These are phyloP conservation scores for Discostella stelligeroides DNA, from an alignment of 108 stramenopile genomes.

Conservation along the genomic window DNA sequence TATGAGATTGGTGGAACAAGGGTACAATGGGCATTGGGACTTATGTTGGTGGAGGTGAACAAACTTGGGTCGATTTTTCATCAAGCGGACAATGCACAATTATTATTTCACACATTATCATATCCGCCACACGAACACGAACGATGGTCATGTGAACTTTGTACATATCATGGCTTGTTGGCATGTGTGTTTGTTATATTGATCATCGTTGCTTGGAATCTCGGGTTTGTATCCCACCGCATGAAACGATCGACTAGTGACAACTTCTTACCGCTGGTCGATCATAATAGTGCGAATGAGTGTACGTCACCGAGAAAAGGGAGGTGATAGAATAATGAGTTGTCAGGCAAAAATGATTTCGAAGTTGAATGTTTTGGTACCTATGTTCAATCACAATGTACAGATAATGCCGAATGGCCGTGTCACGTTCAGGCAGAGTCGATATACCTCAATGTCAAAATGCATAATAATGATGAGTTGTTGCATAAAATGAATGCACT, in stretches of 20 bases:
- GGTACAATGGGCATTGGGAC: slow-evolving; percentile 91
- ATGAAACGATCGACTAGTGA: not conserved
- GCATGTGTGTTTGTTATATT: not conserved
- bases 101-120: too few relatives aligned
- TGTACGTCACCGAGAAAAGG: slow-evolving; percentile 8
- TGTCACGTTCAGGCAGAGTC: too few relatives aligned
- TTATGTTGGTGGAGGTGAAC: slow-evolving; percentile 94
- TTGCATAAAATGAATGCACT: slow-evolving; percentile 23
- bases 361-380: too few relatives aligned
- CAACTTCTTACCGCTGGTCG: not conserved
- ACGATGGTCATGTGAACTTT: not conserved
- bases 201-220: not conserved
- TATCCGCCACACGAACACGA: not conserved
- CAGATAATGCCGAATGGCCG: too few relatives aligned
- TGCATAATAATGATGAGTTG: slow-evolving; percentile 27
- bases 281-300: not conserved
- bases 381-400: too few relatives aligned
- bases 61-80: slow-evolving; percentile 18
- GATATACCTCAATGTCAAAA: slow-evolving; percentile 5
- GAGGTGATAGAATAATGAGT: slow-evolving; percentile 9
- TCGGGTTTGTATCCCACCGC: not conserved
- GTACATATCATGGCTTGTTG: not conserved
- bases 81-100: not conserved
- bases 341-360: too few relatives aligned
- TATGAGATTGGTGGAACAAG: slow-evolving; percentile 75